Percentiles rank a stretch among this genome's conserved stretches.
phyloP scores from a whole-genome alignment of 2,329 filamentous ascomycete species.

The Colletotrichum sp. region DNA sequence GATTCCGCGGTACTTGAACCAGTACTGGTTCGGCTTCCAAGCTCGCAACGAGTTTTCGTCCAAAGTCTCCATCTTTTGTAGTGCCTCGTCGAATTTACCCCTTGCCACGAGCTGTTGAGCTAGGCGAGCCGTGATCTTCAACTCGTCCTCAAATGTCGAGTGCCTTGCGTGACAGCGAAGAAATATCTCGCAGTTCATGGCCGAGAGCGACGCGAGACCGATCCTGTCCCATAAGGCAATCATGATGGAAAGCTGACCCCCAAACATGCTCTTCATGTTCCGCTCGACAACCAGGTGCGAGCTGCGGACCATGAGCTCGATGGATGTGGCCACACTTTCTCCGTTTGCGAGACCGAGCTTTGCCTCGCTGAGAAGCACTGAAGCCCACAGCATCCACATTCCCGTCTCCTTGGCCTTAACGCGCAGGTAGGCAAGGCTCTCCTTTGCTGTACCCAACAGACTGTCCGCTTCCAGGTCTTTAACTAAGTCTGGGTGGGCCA shows the following conservation, averaged over 20 bases:
- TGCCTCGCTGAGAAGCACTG: constrained; percentile 83
- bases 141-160: constrained; percentile 73
- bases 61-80: constrained; percentile 45
- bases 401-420: constrained; percentile 84
- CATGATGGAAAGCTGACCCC: constrained; percentile 74
- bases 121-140: constrained; percentile 76
- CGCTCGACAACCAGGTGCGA: constrained; percentile 83
- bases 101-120: constrained; percentile 63
- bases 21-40: constrained; percentile 79
- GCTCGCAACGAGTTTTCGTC: constrained; percentile 69
- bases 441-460: constrained; percentile 78
- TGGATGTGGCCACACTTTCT: constrained; percentile 64
- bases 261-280: constrained; percentile 74
- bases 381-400: constrained; percentile 85
- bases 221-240: constrained; percentile 79
- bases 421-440: constrained; percentile 83
- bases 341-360: constrained; percentile 79
- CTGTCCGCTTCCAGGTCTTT: constrained; percentile 72
- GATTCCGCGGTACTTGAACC: constrained; percentile 70
- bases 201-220: constrained; percentile 63
- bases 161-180: constrained; percentile 70
- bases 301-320: constrained; percentile 83
- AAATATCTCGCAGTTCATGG: constrained; percentile 74
- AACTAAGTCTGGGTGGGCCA: constrained; percentile 80
- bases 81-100: constrained; percentile 76